Percentiles rank a stretch among this genome's conserved stretches.
Conservation (phyloP, 2,329 filamentous ascomycete genomes). For the Bipolaris zeicola region DNA sequence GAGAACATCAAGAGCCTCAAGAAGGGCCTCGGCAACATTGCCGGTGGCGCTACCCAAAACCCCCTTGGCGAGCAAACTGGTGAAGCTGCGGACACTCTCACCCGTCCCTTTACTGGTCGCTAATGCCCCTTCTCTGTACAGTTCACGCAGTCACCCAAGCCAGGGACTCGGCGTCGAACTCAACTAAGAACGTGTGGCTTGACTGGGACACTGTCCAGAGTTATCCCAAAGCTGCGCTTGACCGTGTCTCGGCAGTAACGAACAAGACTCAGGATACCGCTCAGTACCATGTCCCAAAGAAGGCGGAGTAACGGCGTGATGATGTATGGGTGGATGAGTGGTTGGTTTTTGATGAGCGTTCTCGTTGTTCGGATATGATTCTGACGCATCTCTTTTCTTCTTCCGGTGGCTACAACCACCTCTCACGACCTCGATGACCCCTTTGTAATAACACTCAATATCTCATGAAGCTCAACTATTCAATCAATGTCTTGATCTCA, state of each 20-base stretch:
- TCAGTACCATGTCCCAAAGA: slow-evolving; percentile 12
- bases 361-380: not conserved
- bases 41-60: slow-evolving; percentile 44
- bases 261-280: slow-evolving; percentile 15
- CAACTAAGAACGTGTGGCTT: slow-evolving; percentile 19
- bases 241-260: slow-evolving; percentile 28
- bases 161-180: slow-evolving; percentile 30
- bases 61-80: slow-evolving; percentile 46
- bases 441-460: not conserved
- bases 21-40: slow-evolving; percentile 43
- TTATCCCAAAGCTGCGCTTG: slow-evolving; percentile 22
- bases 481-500: not conserved
- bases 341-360: slow-evolving; percentile 1
- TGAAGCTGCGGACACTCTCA: slow-evolving; percentile 44
- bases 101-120: slow-evolving; percentile 47
- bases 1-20: slow-evolving; percentile 47
- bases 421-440: slow-evolving; percentile 2
- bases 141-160: slow-evolving; percentile 31
- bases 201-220: slow-evolving; percentile 19
- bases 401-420: not conserved
- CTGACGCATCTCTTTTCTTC: slow-evolving; percentile 3
- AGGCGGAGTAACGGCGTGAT: slow-evolving; percentile 8
- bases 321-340: slow-evolving; percentile 1
- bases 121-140: slow-evolving; percentile 32
- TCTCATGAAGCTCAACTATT: not conserved